Conservation (phyloP, 352 stramenopile species). For the Detonula confervacea region DNA sequence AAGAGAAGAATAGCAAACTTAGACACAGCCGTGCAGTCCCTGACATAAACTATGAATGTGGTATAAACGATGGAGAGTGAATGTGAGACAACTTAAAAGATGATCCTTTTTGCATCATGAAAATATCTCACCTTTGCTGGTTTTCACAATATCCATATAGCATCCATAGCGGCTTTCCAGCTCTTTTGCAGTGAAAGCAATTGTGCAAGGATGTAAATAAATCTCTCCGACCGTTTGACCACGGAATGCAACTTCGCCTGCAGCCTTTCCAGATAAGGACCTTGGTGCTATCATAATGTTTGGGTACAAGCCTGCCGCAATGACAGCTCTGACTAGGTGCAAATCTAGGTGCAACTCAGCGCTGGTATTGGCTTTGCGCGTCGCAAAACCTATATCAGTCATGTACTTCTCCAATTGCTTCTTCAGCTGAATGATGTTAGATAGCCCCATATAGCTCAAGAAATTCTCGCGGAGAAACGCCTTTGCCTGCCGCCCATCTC, state of each 20-base stretch:
- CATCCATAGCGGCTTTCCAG: conserved; percentile 83
- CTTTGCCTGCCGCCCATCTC: conserved; percentile 54
- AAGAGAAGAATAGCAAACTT: conserved; percentile 97
- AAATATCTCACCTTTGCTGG: no score
- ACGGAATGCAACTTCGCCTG: conserved; percentile 74
- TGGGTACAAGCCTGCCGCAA: conserved; percentile 87
- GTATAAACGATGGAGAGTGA: no score
- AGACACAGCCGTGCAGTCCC: conserved; percentile 94
- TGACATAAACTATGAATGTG: conserved; percentile 96
- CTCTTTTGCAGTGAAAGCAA: conserved; percentile 79
- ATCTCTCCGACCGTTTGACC: conserved; percentile 73
- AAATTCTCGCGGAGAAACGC: conserved; percentile 85
- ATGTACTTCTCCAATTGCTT: conserved; percentile 86
- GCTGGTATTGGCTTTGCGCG: conserved; percentile 29
- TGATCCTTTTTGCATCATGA: no score
- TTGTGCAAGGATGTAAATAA: conserved; percentile 83
- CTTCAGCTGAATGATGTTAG: conserved; percentile 91
- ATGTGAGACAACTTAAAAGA: no score
- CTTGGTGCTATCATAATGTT: conserved; percentile 85
- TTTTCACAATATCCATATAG: conserved; percentile 91
- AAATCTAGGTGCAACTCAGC: conserved; percentile 35
- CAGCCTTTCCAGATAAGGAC: conserved; percentile 64
- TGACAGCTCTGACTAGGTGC: conserved; percentile 81
- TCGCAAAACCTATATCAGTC: conserved; percentile 84
- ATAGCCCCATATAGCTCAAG: conserved; percentile 89